Conservation (phyloP, 1,284 basidiomycete species). For the Flammula alnicola region DNA sequence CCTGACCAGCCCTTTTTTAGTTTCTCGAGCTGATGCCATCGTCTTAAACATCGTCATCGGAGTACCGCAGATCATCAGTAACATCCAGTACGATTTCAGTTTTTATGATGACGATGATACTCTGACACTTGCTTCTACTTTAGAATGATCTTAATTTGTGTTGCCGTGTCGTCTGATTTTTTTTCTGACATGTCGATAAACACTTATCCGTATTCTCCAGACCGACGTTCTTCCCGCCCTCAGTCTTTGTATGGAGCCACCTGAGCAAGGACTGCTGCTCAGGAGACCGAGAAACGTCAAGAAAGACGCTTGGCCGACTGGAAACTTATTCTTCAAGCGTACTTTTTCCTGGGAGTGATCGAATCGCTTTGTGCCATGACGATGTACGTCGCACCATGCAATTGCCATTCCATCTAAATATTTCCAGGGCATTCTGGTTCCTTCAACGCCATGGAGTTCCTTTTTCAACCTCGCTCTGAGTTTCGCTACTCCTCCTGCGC, state of each 20-base stretch:
- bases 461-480: conserved; percentile 45
- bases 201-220: conserved; percentile 9
- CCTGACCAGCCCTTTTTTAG: conserved; percentile 26
- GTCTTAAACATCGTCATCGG: conserved; percentile 57
- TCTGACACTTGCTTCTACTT: background rate
- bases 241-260: conserved; percentile 60
- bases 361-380: conserved; percentile 39
- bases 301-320: conserved; percentile 55
- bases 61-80: conserved; percentile 43
- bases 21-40: conserved; percentile 73
- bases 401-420: background rate
- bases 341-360: conserved; percentile 63
- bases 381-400: conserved; percentile 20
- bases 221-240: conserved; percentile 62
- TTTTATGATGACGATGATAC: no score
- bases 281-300: conserved; percentile 69
- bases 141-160: conserved; percentile 61
- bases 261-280: conserved; percentile 59
- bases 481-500: conserved; percentile 21
- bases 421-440: conserved; percentile 49
- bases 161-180: conserved; percentile 33
- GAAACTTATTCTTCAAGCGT: conserved; percentile 65
- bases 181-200: background rate
- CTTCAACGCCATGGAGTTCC: conserved; percentile 56
- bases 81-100: conserved; percentile 32